Conservation (phyloP, 2,329 filamentous ascomycete species). For the Fusarium redolens region DNA sequence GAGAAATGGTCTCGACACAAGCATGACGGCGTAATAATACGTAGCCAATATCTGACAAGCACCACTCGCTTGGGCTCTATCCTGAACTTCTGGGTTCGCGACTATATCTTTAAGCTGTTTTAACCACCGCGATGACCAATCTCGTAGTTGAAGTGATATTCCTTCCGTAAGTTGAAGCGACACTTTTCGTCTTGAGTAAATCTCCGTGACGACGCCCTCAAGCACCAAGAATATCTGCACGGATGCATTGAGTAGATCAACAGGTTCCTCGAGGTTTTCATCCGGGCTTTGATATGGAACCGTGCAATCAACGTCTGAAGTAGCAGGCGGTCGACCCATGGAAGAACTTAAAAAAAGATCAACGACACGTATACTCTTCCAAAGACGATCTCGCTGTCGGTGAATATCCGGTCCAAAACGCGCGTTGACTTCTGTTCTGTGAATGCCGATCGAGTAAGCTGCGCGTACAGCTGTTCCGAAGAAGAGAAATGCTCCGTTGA, state of each 20-base stretch:
- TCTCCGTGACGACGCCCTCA: constrained; percentile 62
- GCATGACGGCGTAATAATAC: constrained; percentile 69
- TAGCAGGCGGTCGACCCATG: constrained; percentile 65
- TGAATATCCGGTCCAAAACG: constrained; percentile 60
- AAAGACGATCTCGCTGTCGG: constrained; percentile 60
- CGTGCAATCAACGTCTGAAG: constrained; percentile 66
- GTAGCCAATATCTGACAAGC: constrained; percentile 64
- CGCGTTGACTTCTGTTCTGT: constrained; percentile 65
- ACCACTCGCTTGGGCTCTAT: constrained; percentile 53
- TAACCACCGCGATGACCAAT: constrained; percentile 64
- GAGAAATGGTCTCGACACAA: constrained; percentile 65
- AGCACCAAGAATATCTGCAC: constrained; percentile 65
- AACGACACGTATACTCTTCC: constrained; percentile 64
- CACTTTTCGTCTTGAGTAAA: constrained; percentile 65
- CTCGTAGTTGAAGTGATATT: constrained; percentile 63
- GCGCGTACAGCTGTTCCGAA: constrained; percentile 65
- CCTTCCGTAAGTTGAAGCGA: constrained; percentile 64
- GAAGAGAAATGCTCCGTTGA: constrained; percentile 66
- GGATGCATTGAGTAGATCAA: constrained; percentile 62
- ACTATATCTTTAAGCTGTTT: constrained; percentile 56
- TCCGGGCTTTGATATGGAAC: constrained; percentile 57
- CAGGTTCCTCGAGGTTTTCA: constrained; percentile 52
- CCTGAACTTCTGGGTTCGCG: constrained; percentile 21
- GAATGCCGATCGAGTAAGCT: constrained; percentile 64
- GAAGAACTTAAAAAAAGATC: constrained; percentile 65